Base-by-base conservation (phyloP, 208 protist species). In the Crithidia brevicula region DNA sequence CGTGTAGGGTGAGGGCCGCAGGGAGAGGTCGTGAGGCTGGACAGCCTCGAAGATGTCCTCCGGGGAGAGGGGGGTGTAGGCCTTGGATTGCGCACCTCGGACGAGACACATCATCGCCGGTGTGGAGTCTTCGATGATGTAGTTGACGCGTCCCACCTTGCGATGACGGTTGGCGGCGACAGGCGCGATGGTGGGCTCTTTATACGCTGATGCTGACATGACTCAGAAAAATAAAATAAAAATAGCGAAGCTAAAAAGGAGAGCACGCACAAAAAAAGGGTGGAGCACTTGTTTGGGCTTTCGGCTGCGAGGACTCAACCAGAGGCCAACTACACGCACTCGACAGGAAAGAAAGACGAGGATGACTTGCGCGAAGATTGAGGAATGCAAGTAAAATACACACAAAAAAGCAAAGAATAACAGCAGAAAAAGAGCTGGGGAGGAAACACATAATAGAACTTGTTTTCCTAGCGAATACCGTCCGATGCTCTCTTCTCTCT, bases 31-130 rank as follows among this genome's bases (percentile, higher is more conserved):
- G 56, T 82, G 68, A 16, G 89, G 85, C 54, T 82, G 72, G 22
- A 81, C 79, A 11, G 81, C 69, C 36, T 78, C 51, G 57, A 52
- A 50, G 38, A 92, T 64, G 27, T 78, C 53, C 8, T 88, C 78
- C n/a, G 71, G 27, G 4, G 79, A 60, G 15, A 92, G 73, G 2
- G 83, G 69, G 22, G 82, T 79, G 73, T 95, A 95, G 49, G 89
- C 79, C 30, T 67, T 74, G 40, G 70, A 71, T 54, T 92, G 79
- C 0, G 81, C 77, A 15, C 72, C 73, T 15, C 86, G 86, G 31
- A 88, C 67, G 25, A 89, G 81, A 36, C 79, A 95, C 18, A 92
- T 43, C 61, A 85, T 87, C 15, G 77, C 75, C 8, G 89, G 89
- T 4, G 85, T 71, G 36, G 81, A 82, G 65, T 67, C 58, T 53